Base-by-base conservation (phyloP, 139 green algal species). In the Chloropicon primus region DNA sequence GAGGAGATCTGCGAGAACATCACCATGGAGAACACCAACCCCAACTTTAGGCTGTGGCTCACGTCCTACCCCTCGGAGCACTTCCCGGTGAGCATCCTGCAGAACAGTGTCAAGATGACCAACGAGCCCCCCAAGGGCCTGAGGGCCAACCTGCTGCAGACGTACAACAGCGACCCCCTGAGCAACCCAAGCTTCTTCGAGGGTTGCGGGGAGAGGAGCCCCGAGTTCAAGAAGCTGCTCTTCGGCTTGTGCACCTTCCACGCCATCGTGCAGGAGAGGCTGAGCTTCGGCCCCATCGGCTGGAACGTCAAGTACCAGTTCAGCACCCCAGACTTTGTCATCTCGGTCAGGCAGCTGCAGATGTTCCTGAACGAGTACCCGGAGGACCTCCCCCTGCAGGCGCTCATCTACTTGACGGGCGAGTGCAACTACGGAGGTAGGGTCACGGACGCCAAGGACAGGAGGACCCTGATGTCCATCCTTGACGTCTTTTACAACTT, bases 361-460 rank as follows among this genome's bases (percentile, higher is more conserved):
- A 90, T 91, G 87, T 92, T 91, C 82, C 78, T 93, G 2, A 81
- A 91, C 41, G 86, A 91, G 54, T 83, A 88, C 75, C 73, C 75
- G 1, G 74, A 74, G 71, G 41, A 28, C 23, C 23, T 62, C 10
- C 41, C 41, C 41, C 17, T 62, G 41, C 41, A 62, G 41, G 41
- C 41, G 10, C 41, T 93, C 73, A 82, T 83, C 26, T 93, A 93
- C 78, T 79, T 87, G 10, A 88, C 84, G 2, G 88, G 87, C 22
- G 89, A 93, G 75, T 92, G 87, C 81, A 93, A 93, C 84, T 93
- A 93, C 76, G 89, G 86, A 28, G 89, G 89, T 2, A 82, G 87
- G 5, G 89, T 93, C 0, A 86, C 76, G 2, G 89, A 93, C 75
- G 89, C 91, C 84, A 91, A 92, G 78, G 89, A 93, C 82, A 80